phyloP scores from a whole-genome alignment of 208 protist species.

The Angomonas deanei region DNA sequence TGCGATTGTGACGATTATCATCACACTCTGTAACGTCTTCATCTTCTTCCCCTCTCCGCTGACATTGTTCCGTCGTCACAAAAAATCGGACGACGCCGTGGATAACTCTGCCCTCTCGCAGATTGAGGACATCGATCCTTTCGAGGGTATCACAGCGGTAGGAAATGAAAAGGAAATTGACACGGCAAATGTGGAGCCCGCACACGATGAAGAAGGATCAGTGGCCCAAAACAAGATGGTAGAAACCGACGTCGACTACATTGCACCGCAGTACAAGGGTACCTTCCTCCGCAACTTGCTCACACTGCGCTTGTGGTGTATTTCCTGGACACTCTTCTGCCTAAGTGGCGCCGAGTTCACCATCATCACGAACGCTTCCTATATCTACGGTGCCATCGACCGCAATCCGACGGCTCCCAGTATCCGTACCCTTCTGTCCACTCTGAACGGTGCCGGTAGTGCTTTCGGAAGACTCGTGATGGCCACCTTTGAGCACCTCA shows the following conservation, averaged over 20 bases:
- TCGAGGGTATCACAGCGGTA: too few relatives aligned
- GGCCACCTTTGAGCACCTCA: constrained; percentile 22
- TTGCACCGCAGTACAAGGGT: constrained; percentile 26
- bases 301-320: constrained; percentile 9
- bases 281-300: constrained; percentile 13
- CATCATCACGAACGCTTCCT: constrained; percentile 17
- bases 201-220: not conserved
- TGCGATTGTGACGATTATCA: constrained; percentile 8
- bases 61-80: not conserved
- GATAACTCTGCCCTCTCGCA: too few relatives aligned
- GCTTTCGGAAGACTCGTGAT: constrained; percentile 22
- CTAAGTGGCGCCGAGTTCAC: constrained; percentile 10
- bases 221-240: not conserved
- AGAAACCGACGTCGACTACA: constrained; percentile 21
- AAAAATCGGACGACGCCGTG: too few relatives aligned
- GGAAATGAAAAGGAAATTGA: too few relatives aligned
- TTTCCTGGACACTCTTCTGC: constrained; percentile 12
- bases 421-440: constrained; percentile 21
- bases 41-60: constrained; percentile 15
- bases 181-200: not conserved
- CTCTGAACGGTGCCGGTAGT: constrained; percentile 29
- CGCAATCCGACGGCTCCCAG: not conserved
- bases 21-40: not conserved
- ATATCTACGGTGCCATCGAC: constrained; percentile 15
- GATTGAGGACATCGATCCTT: too few relatives aligned